Percentiles rank a stretch among this genome's conserved stretches.
phyloP scores from a whole-genome alignment of 176 grass and related monocot genomes.

The Elymus sibiricus region DNA sequence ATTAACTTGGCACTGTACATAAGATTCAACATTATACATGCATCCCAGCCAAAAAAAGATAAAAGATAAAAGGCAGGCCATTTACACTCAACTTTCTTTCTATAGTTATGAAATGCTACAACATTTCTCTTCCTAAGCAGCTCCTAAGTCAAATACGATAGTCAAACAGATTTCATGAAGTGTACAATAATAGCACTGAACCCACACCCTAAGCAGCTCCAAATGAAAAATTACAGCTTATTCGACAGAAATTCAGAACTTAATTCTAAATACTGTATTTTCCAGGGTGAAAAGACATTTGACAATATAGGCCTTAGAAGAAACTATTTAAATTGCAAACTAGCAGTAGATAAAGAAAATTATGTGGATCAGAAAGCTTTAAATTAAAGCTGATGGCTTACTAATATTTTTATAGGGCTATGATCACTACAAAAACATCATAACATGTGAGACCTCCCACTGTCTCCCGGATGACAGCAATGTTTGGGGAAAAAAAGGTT shows the following conservation, averaged over 20 bases:
- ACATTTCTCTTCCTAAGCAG: neutral
- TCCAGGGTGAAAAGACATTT: constrained; percentile 9
- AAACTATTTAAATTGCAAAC: neutral
- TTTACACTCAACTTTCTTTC: constrained; percentile 10
- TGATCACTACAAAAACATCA: constrained; percentile 12
- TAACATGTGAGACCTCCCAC: neutral
- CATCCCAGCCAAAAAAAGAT: neutral
- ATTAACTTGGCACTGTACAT: constrained; percentile 80
- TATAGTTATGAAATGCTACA: neutral
- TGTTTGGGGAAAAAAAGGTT: neutral
- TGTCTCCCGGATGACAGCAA: neutral
- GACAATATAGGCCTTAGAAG: neutral
- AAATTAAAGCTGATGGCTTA: neutral
- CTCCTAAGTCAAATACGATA: neutral
- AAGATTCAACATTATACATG: constrained; percentile 27
- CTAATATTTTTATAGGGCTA: neutral
- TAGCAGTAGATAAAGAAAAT: neutral
- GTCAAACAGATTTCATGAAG: neutral
- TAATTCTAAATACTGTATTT: neutral
- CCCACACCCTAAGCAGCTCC: neutral
- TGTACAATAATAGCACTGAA: neutral
- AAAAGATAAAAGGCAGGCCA: neutral
- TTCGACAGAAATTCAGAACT: neutral
- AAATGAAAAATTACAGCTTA: neutral
- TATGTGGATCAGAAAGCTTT: neutral